These are phyloP conservation scores for Aureobasidium pullulans DNA, from an alignment of 2,329 filamentous ascomycete genomes.

Conservation along the genomic window DNA sequence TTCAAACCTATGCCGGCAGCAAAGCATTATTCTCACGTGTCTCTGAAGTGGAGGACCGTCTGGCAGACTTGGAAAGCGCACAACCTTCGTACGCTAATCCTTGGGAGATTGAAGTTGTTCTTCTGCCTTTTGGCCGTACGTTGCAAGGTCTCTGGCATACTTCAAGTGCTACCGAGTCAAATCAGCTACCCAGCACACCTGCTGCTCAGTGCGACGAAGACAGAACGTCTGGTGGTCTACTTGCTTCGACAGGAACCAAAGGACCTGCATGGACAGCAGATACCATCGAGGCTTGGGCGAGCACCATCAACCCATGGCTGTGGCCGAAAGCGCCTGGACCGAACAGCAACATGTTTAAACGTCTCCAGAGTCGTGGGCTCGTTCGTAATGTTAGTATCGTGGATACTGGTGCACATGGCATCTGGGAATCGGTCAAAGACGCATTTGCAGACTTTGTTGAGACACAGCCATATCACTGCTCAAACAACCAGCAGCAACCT, in stretches of 20 bases:
- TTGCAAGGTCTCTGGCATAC: constrained; percentile 48
- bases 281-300: constrained; percentile 42
- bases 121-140: constrained; percentile 60
- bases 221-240: constrained; percentile 19
- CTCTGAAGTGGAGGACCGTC: constrained; percentile 40
- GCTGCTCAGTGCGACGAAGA: constrained; percentile 41
- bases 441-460: constrained; percentile 50
- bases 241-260: constrained; percentile 21
- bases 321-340: constrained; percentile 61
- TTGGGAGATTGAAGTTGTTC: constrained; percentile 70
- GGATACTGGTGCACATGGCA: constrained; percentile 58
- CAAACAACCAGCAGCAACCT: constrained; percentile 25
- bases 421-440: constrained; percentile 55
- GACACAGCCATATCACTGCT: neutral
- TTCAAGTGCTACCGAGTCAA: constrained; percentile 29
- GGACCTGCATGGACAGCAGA: constrained; percentile 44
- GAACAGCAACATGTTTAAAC: constrained; percentile 56
- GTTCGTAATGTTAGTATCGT: constrained; percentile 57
- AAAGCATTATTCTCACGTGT: constrained; percentile 31
- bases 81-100: constrained; percentile 56
- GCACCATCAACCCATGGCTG: constrained; percentile 50
- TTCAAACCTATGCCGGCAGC: constrained; percentile 26
- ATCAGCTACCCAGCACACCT: constrained; percentile 32
- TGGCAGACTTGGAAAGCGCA: constrained; percentile 49
- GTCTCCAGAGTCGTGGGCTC: constrained; percentile 68